Base-by-base conservation (phyloP, 1,284 basidiomycete genomes). In the Sanghuangporus sanghuang region DNA sequence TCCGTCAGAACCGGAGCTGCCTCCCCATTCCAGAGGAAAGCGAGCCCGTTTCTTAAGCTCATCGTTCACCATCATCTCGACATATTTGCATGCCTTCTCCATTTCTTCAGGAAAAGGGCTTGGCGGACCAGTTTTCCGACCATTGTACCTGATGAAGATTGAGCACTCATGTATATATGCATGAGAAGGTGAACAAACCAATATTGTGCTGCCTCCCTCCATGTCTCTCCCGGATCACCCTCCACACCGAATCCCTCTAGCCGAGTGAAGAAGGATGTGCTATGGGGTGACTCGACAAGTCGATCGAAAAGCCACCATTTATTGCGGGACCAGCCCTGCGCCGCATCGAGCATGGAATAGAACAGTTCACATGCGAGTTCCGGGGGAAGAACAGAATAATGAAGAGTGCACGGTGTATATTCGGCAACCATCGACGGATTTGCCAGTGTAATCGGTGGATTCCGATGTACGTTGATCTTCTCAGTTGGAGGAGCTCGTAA, bases 291-390 rank as follows among this genome's bases (percentile, higher is more conserved):
- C 74, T 92, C 89, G 1, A 94, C 93, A 27, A 92, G 67, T 18
- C 87, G 80, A 69, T 93, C 90, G 72, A 90, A 89, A 9, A 95
- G 77, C 85, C 86, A 93, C 92, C 92, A 95, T 70, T 86, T 89
- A 68, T 92, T 93, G 50, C 84, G 77, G 60, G 82, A 76, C 92
- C 92, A 93, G 6, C 74, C 71, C 57, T 74, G 77, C 27, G 89
- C 85, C n/a, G 78, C 75, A 57, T 84, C 79, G 8, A 86, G 63
- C 87, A 92, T 87, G 0, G 78, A 79, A 67, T 91, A 85, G 71
- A 90, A 92, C 32, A 92, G 74, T 56, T 78, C 78, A 69, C 83
- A 89, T 0, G 90, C 90, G 12, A 92, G 79, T 57, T 90, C 85
- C 3, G 83, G 80, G 6, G 90, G 89, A 5, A 93, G 78, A 36